A percentile compares a stretch with the other conserved stretches of the same genome.
Evolutionary conservation across 495 filamentous ascomycete genomes (phyloP).

Genomic region (Aspergillus panamensis): DNA sequence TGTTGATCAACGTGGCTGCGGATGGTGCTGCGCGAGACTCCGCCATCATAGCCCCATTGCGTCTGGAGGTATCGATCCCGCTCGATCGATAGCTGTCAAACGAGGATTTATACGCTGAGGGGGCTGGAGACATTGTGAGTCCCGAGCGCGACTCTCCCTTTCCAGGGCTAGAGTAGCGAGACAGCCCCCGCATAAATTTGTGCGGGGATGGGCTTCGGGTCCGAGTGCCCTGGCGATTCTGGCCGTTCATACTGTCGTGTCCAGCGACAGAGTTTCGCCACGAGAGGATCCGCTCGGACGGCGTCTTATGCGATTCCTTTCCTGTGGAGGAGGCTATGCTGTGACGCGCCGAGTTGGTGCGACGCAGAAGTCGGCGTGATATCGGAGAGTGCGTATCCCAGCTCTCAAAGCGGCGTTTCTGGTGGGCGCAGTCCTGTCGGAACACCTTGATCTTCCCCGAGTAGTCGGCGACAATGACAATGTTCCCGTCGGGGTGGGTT

Average conservation of each 20-base stretch:
- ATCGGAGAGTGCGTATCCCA: slow-evolving; percentile 67
- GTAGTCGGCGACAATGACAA: slow-evolving; percentile 89
- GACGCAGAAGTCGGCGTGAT: slow-evolving; percentile 67
- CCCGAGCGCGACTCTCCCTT: slow-evolving; percentile 32
- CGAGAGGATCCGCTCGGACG: slow-evolving; percentile 80
- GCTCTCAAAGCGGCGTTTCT: slow-evolving; percentile 52
- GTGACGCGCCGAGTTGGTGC: slow-evolving; percentile 61
- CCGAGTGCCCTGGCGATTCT: slow-evolving; percentile 30
- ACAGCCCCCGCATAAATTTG: slow-evolving; percentile 39
- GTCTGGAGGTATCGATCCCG: slow-evolving; percentile 12
- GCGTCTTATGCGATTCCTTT: slow-evolving; percentile 52
- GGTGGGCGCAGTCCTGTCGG: slow-evolving; percentile 83
- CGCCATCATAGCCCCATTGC: slow-evolving; percentile 8
- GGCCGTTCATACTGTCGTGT: slow-evolving; percentile 49
- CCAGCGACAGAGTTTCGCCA: slow-evolving; percentile 80
- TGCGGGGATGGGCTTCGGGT: slow-evolving; percentile 57
- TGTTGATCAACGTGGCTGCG: slow-evolving; percentile 17
- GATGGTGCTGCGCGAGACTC: slow-evolving; percentile 5
- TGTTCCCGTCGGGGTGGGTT: slow-evolving; percentile 78
- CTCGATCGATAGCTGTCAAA: slow-evolving; percentile 27
- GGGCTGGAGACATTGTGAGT: slow-evolving; percentile 35
- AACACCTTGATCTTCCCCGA: slow-evolving; percentile 88
- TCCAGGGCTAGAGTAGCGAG: slow-evolving; percentile 29
- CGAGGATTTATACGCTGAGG: slow-evolving; percentile 33
- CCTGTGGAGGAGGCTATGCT: slow-evolving; percentile 48